Percentiles rank a stretch among this genome's conserved stretches.
These are phyloP conservation scores for Alternaria gansuensis DNA, from an alignment of 2,329 filamentous ascomycete genomes.

Conservation along the genomic window DNA sequence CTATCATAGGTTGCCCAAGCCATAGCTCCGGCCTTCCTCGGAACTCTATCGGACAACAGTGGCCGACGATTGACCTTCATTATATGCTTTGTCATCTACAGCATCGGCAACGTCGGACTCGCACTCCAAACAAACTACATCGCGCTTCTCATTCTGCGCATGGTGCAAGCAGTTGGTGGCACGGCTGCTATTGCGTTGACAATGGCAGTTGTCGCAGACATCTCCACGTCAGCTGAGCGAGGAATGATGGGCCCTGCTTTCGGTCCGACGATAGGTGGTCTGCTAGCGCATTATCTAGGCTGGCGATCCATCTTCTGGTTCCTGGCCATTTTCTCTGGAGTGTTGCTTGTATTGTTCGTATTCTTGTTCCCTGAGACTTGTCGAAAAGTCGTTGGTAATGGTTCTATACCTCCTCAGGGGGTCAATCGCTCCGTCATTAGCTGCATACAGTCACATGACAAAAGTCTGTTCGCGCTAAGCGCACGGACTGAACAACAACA, in stretches of 20 bases:
- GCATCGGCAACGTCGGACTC: conserved; percentile 50
- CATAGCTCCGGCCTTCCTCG: conserved; percentile 62
- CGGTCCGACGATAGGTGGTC: conserved; percentile 49
- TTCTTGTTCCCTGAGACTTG: conserved; percentile 57
- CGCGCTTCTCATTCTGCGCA: conserved; percentile 48
- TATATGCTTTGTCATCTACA: conserved; percentile 53
- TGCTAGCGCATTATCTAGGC: conserved; percentile 46
- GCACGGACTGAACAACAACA: too few species aligned
- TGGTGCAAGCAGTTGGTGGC: conserved; percentile 53
- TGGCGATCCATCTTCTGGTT: conserved; percentile 56
- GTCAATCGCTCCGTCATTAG: conserved; percentile 45
- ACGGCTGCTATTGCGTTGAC: conserved; percentile 64
- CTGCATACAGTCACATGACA: too few species aligned
- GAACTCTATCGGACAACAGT: conserved; percentile 61
- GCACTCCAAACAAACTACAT: conserved; percentile 50
- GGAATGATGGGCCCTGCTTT: conserved; percentile 59
- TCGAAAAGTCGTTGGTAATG: conserved; percentile 56
- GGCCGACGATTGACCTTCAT: conserved; percentile 63
- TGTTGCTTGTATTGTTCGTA: conserved; percentile 47
- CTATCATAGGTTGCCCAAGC: conserved; percentile 56
- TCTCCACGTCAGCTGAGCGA: conserved; percentile 73
- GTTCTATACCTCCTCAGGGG: conserved; percentile 45
- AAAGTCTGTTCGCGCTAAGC: too few species aligned
- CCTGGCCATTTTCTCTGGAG: conserved; percentile 53
- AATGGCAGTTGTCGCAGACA: conserved; percentile 76